Percentiles rank a stretch among this genome's conserved stretches.
phyloP scores from a whole-genome alignment of 1,284 basidiomycete genomes.

The Thecaphora thlaspeos region DNA sequence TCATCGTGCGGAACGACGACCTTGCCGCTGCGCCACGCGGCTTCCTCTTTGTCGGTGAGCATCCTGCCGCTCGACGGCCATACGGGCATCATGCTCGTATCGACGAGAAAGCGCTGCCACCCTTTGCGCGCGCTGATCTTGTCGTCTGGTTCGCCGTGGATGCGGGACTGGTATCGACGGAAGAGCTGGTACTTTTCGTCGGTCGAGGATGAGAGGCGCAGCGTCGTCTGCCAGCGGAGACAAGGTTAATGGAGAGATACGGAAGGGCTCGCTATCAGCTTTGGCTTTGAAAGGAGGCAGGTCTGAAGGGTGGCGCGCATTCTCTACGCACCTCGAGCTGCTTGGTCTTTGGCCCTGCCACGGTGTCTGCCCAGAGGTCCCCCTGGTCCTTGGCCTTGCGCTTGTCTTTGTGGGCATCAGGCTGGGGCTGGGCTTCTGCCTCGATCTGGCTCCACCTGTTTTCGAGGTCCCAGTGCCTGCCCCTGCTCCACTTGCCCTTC shows the following conservation, averaged over 20 bases:
- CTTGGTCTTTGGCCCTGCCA: conserved; percentile 26
- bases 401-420: background rate
- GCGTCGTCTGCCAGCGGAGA: background rate
- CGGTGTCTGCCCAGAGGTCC: conserved; percentile 12
- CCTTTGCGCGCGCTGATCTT: conserved; percentile 37
- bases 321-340: conserved; percentile 9
- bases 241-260: background rate
- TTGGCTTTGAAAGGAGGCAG: too few species aligned
- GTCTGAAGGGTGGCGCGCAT: too few species aligned
- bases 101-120: conserved; percentile 48
- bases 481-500: conserved; percentile 40
- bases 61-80: conserved; percentile 15
- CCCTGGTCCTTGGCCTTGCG: background rate
- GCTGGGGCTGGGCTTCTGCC: too few species aligned
- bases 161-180: conserved; percentile 41
- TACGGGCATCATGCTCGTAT: conserved; percentile 15
- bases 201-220: conserved; percentile 21
- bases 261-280: background rate
- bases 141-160: conserved; percentile 41
- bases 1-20: conserved; percentile 2
- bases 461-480: conserved; percentile 23
- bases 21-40: conserved; percentile 10
- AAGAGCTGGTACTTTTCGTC: conserved; percentile 53
- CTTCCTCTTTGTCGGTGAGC: conserved; percentile 6
- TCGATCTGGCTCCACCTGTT: conserved; percentile 21